Base-by-base conservation (phyloP, 352 stramenopile genomes). In the Pythium volutum region DNA sequence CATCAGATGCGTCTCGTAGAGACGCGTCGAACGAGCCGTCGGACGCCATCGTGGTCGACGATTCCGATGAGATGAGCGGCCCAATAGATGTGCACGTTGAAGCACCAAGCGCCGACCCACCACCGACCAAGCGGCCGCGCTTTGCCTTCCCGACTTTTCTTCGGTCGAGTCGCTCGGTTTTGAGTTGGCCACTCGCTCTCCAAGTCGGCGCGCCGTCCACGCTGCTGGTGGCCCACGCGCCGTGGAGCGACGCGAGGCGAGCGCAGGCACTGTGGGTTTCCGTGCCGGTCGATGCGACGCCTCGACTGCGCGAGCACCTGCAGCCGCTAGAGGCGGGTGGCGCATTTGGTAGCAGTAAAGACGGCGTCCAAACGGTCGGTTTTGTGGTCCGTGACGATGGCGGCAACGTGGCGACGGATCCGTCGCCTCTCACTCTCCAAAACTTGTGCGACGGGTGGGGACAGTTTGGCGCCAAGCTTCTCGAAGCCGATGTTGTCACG, bases 361-460 rank as follows among this genome's bases (percentile, higher is more conserved):
- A 1, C 4, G 29, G 33, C 16, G 34, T 36, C 33, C 39, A 52
- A 1, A 55, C 55, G 25, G 59, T 52, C 20, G 60, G 60, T 20
- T 41, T 67, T 53, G 5, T 43, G 25, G 31, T 29, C 29, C 25
- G 6, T 33, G 31, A 59, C 22, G 54, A 23, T 39, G 52, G 10
- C 26, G 34, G 38, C 15, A 14, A 45, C 20, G 15, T 39, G 6
- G 20, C 23, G 6, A 20, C 27, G 23, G 41, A 49, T 47, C 33
- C 34, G 15, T 16, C 36, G 16, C 36, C 14, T 43, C 36, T 43
- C 18, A 43, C 7, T 43, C 36, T 43, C 15, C 11, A 20, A 43
- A 15, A 43, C 36, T 7, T 81, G 22, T 79, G 81, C 38, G 23
- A 26, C 51, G 12, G 53, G 64, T 50, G 31, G 73, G 14, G 36